These are phyloP conservation scores for Sporothrix pseudoabietina DNA, from an alignment of 2,329 filamentous ascomycete genomes.

Conservation along the genomic window DNA sequence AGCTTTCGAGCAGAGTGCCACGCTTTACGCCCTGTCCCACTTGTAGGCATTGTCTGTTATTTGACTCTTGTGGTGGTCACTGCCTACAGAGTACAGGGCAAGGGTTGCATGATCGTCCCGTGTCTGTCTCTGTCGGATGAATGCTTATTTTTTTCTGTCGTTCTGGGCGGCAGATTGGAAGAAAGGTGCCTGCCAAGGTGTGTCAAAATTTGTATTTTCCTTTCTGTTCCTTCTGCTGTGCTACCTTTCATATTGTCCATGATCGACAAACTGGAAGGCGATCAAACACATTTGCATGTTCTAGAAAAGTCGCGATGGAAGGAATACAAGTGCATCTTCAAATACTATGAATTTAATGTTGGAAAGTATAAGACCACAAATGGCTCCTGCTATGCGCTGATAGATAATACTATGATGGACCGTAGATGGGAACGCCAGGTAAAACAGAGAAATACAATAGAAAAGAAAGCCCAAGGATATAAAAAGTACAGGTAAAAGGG, in stretches of 20 bases:
- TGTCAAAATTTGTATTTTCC: constrained; percentile 19
- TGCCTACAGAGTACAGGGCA: neutral
- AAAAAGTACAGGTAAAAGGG: neutral
- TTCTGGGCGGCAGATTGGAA: constrained; percentile 11
- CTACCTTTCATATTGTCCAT: neutral
- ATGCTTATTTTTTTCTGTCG: neutral
- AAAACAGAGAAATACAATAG: neutral
- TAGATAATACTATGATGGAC: constrained; percentile 11
- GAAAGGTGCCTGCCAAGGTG: neutral
- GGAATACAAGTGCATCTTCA: neutral
- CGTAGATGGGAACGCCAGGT: neutral
- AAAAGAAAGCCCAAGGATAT: neutral
- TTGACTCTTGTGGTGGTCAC: neutral
- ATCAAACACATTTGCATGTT: constrained; percentile 16
- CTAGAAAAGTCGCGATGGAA: neutral
- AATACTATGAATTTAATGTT: neutral
- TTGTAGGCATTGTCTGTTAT: neutral
- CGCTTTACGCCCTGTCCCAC: neutral
- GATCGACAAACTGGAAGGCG: neutral
- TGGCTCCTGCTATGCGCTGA: constrained; percentile 12
- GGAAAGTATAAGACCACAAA: neutral
- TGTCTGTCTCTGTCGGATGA: constrained; percentile 1
- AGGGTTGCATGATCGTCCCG: constrained; percentile 16
- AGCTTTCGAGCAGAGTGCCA: neutral
- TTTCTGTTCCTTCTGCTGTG: neutral